Conservation (phyloP, 2,329 filamentous ascomycete species). For the Exophiala spinifera region DNA sequence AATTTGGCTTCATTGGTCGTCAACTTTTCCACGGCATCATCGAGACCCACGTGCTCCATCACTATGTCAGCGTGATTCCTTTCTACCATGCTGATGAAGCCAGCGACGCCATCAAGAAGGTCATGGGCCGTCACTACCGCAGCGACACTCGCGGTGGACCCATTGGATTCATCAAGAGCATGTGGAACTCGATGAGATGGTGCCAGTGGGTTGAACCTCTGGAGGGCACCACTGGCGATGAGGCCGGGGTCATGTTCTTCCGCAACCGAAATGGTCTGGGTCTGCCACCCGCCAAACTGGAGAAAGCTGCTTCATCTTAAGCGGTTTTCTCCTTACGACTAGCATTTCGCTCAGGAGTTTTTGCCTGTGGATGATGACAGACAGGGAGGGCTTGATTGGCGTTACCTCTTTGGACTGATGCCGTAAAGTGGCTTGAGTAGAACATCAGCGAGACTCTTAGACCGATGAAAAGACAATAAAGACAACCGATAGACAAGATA, state of each 20-base stretch:
- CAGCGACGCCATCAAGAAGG: constrained; percentile 83
- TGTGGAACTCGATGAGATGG: constrained; percentile 77
- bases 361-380: too few species aligned
- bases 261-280: constrained; percentile 89
- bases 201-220: constrained; percentile 98
- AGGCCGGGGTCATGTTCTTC: constrained; percentile 87
- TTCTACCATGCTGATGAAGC: constrained; percentile 97
- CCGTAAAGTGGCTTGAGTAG: too few species aligned
- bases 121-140: constrained; percentile 97
- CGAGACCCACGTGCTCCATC: constrained; percentile 96
- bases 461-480: too few species aligned
- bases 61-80: constrained; percentile 93
- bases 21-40: constrained; percentile 91
- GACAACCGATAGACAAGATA: too few species aligned
- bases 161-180: constrained; percentile 75
- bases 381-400: too few species aligned
- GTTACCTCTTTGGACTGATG: too few species aligned
- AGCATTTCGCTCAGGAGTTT: too few species aligned
- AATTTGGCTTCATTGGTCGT: constrained; percentile 93
- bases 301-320: constrained; percentile 13
- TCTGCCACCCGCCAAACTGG: constrained; percentile 43
- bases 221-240: constrained; percentile 73
- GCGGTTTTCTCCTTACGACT: not conserved
- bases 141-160: constrained; percentile 73
- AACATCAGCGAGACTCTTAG: too few species aligned